phyloP scores from a whole-genome alignment of 2,329 filamentous ascomycete genomes.

The Nannizziopsis arthrosporioides region DNA sequence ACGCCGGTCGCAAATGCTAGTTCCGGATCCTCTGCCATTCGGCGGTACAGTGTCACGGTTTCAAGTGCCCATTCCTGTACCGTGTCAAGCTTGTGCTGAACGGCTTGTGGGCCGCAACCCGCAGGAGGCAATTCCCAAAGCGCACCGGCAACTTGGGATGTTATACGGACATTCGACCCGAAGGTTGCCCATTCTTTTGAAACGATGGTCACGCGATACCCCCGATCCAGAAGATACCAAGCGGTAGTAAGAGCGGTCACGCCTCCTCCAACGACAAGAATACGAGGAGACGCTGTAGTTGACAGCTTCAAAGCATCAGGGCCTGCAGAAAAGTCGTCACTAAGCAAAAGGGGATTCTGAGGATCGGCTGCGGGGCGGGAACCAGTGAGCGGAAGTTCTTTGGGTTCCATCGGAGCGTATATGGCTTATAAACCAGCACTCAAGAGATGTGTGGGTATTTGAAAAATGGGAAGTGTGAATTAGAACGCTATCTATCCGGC shows the following conservation, averaged over 20 bases:
- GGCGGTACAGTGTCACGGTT: constrained; percentile 34
- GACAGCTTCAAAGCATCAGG: constrained; percentile 7
- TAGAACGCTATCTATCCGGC: too few species aligned
- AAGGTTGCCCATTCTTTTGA: constrained; percentile 34
- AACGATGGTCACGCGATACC: constrained; percentile 37
- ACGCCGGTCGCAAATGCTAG: constrained; percentile 9
- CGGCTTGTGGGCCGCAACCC: constrained; percentile 36
- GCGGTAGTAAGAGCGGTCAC: constrained; percentile 26
- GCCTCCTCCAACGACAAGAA: constrained; percentile 22
- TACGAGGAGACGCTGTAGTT: constrained; percentile 3
- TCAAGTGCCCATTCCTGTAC: constrained; percentile 21
- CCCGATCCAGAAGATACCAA: constrained; percentile 36
- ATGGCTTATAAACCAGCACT: not conserved
- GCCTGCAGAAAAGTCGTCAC: constrained; percentile 1
- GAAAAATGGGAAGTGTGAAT: too few species aligned
- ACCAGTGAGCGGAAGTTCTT: not conserved
- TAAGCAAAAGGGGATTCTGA: not conserved
- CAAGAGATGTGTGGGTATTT: not conserved
- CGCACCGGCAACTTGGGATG: constrained; percentile 39
- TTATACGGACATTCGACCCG: constrained; percentile 29
- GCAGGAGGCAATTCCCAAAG: constrained; percentile 40
- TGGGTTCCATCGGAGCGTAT: not conserved
- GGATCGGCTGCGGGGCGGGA: not conserved
- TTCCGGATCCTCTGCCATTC: constrained; percentile 22
- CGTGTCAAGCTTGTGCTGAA: constrained; percentile 19